These are phyloP conservation scores for Hysterium pulicare DNA, from an alignment of 2,329 filamentous ascomycete species.

Conservation along the genomic window DNA sequence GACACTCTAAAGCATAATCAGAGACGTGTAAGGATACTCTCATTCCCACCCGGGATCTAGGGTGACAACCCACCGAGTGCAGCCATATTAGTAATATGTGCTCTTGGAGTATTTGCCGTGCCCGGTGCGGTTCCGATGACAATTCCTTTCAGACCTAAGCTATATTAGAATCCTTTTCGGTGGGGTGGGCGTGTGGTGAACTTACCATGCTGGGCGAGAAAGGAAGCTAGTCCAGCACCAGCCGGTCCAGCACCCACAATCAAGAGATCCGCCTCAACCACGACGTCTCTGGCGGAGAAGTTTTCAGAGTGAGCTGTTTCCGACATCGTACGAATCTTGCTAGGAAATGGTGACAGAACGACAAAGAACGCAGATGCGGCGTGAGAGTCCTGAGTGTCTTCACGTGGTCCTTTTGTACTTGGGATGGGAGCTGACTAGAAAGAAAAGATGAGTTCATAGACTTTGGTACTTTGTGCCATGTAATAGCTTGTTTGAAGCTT, in stretches of 20 bases:
- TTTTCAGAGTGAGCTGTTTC: background rate
- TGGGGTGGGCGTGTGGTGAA: background rate
- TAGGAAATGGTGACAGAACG: too few species aligned
- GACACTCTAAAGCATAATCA: slow-evolving; percentile 37
- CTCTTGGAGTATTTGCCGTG: slow-evolving; percentile 56
- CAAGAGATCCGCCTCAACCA: slow-evolving; percentile 45
- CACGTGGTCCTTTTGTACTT: too few species aligned
- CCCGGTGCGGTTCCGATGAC: slow-evolving; percentile 26
- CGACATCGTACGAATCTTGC: background rate
- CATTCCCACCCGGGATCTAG: slow-evolving; percentile 3
- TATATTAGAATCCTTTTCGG: background rate
- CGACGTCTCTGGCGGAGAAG: background rate
- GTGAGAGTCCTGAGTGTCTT: too few species aligned
- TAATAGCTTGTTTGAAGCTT: too few species aligned
- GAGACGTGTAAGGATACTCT: background rate
- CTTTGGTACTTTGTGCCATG: too few species aligned
- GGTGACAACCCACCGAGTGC: slow-evolving; percentile 39
- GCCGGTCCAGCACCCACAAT: slow-evolving; percentile 54
- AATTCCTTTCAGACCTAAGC: slow-evolving; percentile 4
- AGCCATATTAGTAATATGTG: slow-evolving; percentile 60
- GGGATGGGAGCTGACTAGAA: too few species aligned
- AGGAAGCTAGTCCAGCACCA: slow-evolving; percentile 54
- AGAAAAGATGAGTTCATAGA: too few species aligned
- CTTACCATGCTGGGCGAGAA: slow-evolving; percentile 49
- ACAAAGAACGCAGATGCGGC: too few species aligned